Evolutionary conservation across 495 filamentous ascomycete genomes (phyloP).

Genomic region (Trichoderma reesei): DNA sequence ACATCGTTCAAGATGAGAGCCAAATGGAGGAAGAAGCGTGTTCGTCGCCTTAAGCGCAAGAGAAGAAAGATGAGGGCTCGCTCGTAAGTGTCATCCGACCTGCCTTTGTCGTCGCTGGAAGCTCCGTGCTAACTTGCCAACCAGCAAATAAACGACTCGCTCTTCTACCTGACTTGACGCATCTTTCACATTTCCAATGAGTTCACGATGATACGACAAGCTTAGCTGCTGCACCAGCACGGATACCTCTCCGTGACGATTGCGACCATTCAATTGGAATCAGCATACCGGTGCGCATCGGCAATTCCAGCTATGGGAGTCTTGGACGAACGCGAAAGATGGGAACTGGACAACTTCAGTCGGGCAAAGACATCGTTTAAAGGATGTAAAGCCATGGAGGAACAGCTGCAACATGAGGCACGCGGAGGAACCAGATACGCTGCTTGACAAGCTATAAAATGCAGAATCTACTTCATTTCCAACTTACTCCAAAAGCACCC

Average conservation of each 20-base stretch:
- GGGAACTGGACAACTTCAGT: not conserved
- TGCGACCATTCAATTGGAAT: not conserved
- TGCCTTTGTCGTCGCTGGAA: constrained; percentile 8
- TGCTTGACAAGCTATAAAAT: not conserved
- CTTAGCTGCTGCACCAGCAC: not conserved
- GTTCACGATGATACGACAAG: not conserved
- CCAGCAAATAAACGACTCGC: constrained; percentile 65
- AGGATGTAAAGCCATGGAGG: not conserved
- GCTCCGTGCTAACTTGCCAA: constrained; percentile 21
- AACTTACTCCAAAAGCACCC: not conserved
- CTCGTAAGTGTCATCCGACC: constrained; percentile 50
- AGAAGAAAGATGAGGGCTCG: constrained; percentile 96
- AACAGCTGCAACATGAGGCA: not conserved
- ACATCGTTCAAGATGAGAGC: constrained; percentile 74
- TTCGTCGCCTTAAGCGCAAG: constrained; percentile 96
- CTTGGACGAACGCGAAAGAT: constrained; percentile 5
- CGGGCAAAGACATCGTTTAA: not conserved
- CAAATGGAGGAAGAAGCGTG: constrained; percentile 99
- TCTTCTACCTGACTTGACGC: constrained; percentile 25
- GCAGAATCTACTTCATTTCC: constrained; percentile 3
- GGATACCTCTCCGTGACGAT: not conserved
- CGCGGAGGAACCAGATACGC: not conserved
- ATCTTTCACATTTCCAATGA: constrained; percentile 15
- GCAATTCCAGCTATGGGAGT: not conserved
- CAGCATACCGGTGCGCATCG: not conserved